Evolutionary conservation across 1,284 basidiomycete genomes (phyloP), one percentile per base, ranked within the genome.

Genomic region (Vanrija humicola): DNA sequence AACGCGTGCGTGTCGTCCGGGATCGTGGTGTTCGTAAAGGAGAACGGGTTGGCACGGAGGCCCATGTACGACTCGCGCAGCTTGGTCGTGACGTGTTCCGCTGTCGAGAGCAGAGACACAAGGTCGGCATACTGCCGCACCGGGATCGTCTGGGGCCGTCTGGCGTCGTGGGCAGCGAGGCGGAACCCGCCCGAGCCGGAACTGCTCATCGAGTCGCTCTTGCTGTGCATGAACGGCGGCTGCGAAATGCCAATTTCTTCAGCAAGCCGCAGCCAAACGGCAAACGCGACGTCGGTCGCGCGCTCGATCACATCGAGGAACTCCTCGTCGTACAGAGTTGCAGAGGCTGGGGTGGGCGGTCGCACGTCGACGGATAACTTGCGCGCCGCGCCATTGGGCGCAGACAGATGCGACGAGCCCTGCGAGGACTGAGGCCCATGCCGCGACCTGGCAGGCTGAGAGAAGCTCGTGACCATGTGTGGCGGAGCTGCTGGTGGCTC

Each of bases 261-360:
- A 23, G 78, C 74, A 8, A 81, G 66, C 55, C 77, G 71, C 14
- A 77, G 65, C 74, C 79, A 80, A 4, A 78, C 78, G 3, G 72
- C 75, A 48, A 76, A 73, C 1, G 78, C 79, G 25, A 76, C 71
- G 16, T 77, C 73, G 3, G 77, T 77, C 0, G 79, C 79, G 15
- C 73, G 72, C 48, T 79, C 79, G 9, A 79, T 73, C 43, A 77
- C 74, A 46, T 79, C 77, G 9, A 80, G 60, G 34, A 80, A 68
- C 48, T 77, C 77, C 28, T 78, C 77, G 59, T 80, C 78, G 46
- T 73, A 73, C 18, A 76, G 63, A 43, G 70, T 72, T 1, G 75
- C 68, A 8, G 73, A 72, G 23, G 72, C 63, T 1, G 76, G 74
- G 6, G 74, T 75, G 2, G 70, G 66, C n/a, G 73, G 72, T 6